A percentile compares a stretch with the other conserved stretches of the same genome.
Evolutionary conservation across 257 asterid genomes (phyloP).

Genomic region (Primulina tabacum): DNA sequence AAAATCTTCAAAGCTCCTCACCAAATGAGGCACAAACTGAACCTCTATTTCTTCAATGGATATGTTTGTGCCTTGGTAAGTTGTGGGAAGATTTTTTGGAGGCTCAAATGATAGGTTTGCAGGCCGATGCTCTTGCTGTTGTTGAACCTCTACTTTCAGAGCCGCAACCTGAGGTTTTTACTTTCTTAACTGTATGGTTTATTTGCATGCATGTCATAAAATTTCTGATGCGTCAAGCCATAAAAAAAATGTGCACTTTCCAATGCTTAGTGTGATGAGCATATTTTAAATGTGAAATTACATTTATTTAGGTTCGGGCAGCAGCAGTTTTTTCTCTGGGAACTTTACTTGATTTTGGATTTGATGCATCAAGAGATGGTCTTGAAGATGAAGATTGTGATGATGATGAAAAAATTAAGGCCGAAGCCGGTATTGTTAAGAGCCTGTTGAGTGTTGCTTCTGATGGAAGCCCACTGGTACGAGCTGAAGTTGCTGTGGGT

Average conservation of each 20-base stretch:
- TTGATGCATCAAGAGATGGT: slow-evolving; percentile 71
- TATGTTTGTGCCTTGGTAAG: slow-evolving; percentile 93
- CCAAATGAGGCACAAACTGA: slow-evolving; percentile 81
- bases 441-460: slow-evolving; percentile 74
- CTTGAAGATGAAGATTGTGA: slow-evolving; percentile 79
- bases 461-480: slow-evolving; percentile 97
- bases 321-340: slow-evolving; percentile 54
- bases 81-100: slow-evolving; percentile 92
- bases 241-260: neutral
- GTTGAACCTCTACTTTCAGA: slow-evolving; percentile 82
- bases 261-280: neutral
- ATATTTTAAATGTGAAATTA: neutral
- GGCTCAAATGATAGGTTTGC: slow-evolving; percentile 80
- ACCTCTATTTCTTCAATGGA: slow-evolving; percentile 96
- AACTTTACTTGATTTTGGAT: slow-evolving; percentile 76
- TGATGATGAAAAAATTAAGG: slow-evolving; percentile 86
- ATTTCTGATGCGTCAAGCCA: neutral
- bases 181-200: slow-evolving; percentile 5
- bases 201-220: neutral
- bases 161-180: slow-evolving; percentile 96
- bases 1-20: slow-evolving; percentile 75
- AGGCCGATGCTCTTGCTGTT: slow-evolving; percentile 82
- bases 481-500: slow-evolving; percentile 99
- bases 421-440: slow-evolving; percentile 69
- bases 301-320: slow-evolving; percentile 46